phyloP scores from a whole-genome alignment of 2,329 filamentous ascomycete species.

The Calycina herbarum region DNA sequence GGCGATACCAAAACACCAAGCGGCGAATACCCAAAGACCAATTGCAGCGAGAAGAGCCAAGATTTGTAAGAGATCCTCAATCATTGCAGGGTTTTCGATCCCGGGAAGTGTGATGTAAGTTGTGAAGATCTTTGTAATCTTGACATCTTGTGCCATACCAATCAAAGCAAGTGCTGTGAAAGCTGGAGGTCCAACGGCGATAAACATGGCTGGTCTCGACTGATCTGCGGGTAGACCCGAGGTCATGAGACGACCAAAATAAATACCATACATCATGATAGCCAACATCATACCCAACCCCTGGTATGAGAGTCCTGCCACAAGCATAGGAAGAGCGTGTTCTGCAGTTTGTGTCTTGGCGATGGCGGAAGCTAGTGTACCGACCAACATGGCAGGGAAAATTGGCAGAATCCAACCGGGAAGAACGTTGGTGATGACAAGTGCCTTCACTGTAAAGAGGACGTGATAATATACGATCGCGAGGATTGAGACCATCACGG shows the following conservation, averaged over 20 bases:
- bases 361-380: constrained; percentile 68
- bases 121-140: constrained; percentile 26
- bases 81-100: constrained; percentile 46
- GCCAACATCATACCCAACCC: constrained; percentile 67
- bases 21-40: constrained; percentile 62
- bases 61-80: constrained; percentile 37
- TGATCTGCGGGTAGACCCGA: constrained; percentile 60
- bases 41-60: constrained; percentile 47
- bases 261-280: constrained; percentile 70
- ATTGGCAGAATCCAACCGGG: constrained; percentile 73
- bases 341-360: constrained; percentile 58
- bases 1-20: constrained; percentile 53
- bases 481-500: constrained; percentile 56
- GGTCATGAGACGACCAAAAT: constrained; percentile 65
- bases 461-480: constrained; percentile 67
- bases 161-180: constrained; percentile 73
- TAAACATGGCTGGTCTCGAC: constrained; percentile 69
- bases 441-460: constrained; percentile 55
- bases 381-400: constrained; percentile 72
- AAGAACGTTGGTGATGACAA: constrained; percentile 66
- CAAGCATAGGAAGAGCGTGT: constrained; percentile 60
- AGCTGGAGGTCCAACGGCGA: constrained; percentile 69
- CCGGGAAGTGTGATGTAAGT: constrained; percentile 39
- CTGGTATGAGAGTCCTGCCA: constrained; percentile 66
- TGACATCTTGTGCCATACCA: constrained; percentile 50